These are phyloP conservation scores for Pelargonium fulgidum DNA, from an alignment of 441 rosid species.

Conservation along the genomic window DNA sequence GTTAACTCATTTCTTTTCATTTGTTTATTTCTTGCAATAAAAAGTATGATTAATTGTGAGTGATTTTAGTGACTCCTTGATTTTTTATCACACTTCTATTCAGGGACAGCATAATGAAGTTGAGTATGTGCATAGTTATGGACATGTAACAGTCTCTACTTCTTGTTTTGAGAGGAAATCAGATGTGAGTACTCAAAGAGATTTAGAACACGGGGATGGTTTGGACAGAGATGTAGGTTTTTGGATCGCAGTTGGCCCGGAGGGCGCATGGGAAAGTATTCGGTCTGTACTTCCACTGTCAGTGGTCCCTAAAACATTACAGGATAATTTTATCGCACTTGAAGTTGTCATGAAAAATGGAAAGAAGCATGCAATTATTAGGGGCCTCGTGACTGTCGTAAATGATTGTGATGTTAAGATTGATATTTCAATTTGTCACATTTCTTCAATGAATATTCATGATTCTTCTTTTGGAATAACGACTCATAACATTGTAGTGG, in stretches of 20 bases:
- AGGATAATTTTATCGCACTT: conserved; percentile 69
- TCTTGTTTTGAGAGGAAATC: conserved; percentile 72
- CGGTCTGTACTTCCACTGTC: conserved; percentile 84
- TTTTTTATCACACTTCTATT: conserved; percentile 19
- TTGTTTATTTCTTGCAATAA: not conserved
- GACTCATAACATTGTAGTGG: conserved; percentile 35
- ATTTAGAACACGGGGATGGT: conserved; percentile 39
- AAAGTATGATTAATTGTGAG: not conserved
- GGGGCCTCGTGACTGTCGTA: conserved; percentile 75
- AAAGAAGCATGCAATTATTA: conserved; percentile 86
- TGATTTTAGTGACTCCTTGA: not conserved
- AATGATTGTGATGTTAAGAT: conserved; percentile 85
- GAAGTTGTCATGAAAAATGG: conserved; percentile 89
- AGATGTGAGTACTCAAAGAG: conserved; percentile 46
- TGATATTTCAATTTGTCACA: conserved; percentile 53
- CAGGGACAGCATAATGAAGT: conserved; percentile 44
- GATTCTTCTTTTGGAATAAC: conserved; percentile 38
- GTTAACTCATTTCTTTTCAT: conserved; percentile 17
- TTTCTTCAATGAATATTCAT: conserved; percentile 28
- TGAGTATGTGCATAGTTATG: conserved; percentile 49
- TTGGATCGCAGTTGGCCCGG: conserved; percentile 65
- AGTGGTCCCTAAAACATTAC: conserved; percentile 63
- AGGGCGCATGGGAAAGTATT: conserved; percentile 74
- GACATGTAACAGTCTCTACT: conserved; percentile 66
- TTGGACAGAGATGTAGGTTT: conserved; percentile 72